Base-by-base conservation (phyloP, 2,329 filamentous ascomycete species). In the Onygenales sp. region DNA sequence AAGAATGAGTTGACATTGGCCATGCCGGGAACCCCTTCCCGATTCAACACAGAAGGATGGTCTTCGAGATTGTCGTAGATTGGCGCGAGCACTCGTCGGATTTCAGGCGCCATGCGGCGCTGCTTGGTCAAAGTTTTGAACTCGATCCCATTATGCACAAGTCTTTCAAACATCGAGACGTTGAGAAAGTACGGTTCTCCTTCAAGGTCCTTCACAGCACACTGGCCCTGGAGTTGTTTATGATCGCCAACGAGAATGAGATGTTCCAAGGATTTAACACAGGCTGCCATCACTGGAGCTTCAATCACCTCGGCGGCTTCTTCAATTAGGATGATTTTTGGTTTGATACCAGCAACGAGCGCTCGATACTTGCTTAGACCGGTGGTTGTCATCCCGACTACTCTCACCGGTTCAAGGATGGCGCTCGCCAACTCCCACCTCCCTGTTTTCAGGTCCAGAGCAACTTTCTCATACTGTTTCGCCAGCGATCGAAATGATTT, bases 291-390 rank as follows among this genome's bases (percentile, higher is more conserved):
- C 44, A 86, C 73, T 1, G 80, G 81, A 4, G 72, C 75, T 60
- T 80, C 78, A 3, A 78, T 77, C 0, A 85, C 86, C 64, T 94
- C 87, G 0, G 87, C 89, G 0, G 87, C 86, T 70, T 93, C 86
- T 72, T 93, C 86, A 48, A 94, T 83, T 39, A 94, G 70, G 11
- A 92, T 75, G 3, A 88, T 75, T 27, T 75, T 80, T 0, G 89
- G 87, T 32, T 79, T 74, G 4, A 92, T 64, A 2, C 80, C 80
- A 0, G 83, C 75, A 21, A 94, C 73, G 2, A 92, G 73, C 1
- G 78, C 80, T 3, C 88, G 82, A 57, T 93, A 92, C 60, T 94
- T 94, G 67, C 84, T 85, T 7, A 94, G 65, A 1, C 89, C 88
- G 0, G 89, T 94, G 0, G 86, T 90, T 0, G 89, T 95, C 74